Evolutionary conservation across 352 stramenopile genomes (phyloP), one percentile per base, ranked within the genome.

Genomic region (Phytophthora rubi): DNA sequence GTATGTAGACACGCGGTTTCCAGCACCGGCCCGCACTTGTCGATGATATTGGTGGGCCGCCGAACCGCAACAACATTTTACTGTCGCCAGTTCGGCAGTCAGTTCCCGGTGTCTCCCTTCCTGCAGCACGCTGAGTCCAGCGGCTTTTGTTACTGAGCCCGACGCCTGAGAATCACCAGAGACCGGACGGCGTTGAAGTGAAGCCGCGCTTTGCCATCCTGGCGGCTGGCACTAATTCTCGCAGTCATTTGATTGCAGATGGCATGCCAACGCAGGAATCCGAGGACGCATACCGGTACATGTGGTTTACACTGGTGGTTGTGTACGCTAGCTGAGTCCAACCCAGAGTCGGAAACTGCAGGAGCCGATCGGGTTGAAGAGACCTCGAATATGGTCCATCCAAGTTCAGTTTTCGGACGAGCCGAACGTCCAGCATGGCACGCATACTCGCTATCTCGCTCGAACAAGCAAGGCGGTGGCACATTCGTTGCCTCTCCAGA

Each of bases 1-100:
- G 30, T 30, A 2, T 30, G 26, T 52, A 69, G 44, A 69, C 62
- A 69, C 32, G 53, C 42, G 26, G 26, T 30, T 30, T 30, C 26
- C 26, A 30, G 26, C 2, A 5, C 23, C 23, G 26, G 26, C 26
- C 26, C 26, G 26, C 26, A 30, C 26, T 30, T 30, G 23, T 26
- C 23, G 26, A 30, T 30, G 26, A 30, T 30, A 30, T 30, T 30
- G 2, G 26, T 30, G 3, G 26, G 26, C 26, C 26, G 26, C 26
- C 26, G 26, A 28, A 39, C 33, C 10, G 33, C 33, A 39, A 39
- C 7, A 13, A 12, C 7, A 8, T 48, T 12, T n/a, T 48, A 13
- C 15, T 48, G 42, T 21, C 18, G 42, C 15, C 15, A 7, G 12
- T 48, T 21, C 3, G 6, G 16, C 13, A 21, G 15, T 6, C 42